Conservation (phyloP, 805 yeast genomes). For the Jamesozyma lodderae region DNA sequence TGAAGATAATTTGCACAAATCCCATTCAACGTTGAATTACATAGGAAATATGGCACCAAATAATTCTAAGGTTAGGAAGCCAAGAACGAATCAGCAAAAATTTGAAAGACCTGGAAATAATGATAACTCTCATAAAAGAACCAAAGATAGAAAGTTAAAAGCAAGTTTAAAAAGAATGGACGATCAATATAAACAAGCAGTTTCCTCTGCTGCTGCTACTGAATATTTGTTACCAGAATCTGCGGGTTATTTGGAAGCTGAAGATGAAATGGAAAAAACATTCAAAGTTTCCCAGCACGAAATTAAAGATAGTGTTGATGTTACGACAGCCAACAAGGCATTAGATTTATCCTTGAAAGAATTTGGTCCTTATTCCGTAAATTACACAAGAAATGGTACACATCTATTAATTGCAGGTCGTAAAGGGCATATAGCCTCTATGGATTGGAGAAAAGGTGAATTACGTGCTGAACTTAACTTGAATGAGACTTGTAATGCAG, state of each 20-base stretch:
- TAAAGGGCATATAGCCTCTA: slow-evolving; percentile 90
- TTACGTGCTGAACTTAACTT: slow-evolving; percentile 74
- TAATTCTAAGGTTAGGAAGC: slow-evolving; percentile 6
- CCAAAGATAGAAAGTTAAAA: slow-evolving; percentile 52
- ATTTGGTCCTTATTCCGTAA: slow-evolving; percentile 78
- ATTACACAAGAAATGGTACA: slow-evolving; percentile 84
- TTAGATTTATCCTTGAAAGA: slow-evolving; percentile 64
- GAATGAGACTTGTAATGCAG: slow-evolving; percentile 85
- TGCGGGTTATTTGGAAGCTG: slow-evolving; percentile 83
- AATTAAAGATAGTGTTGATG: slow-evolving; percentile 66
- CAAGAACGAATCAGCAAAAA: slow-evolving; percentile 25
- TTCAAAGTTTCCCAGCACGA: slow-evolving; percentile 77
- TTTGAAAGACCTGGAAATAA: slow-evolving; percentile 26
- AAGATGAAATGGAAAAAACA: slow-evolving; percentile 86
- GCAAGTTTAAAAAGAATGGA: slow-evolving; percentile 62
- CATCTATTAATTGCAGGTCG: slow-evolving; percentile 75
- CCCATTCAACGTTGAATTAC: no score
- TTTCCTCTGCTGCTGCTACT: slow-evolving; percentile 75
- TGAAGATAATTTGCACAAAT: no score
- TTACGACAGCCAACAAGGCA: slow-evolving; percentile 61
- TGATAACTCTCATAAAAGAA: slow-evolving; percentile 14
- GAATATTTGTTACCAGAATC: slow-evolving; percentile 80
- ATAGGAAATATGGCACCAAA: slow-evolving; percentile 4
- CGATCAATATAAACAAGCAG: slow-evolving; percentile 64
- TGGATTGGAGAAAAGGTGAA: slow-evolving; percentile 89